Base-by-base conservation (phyloP, 1,139 yeast species). In the Candida sp. region DNA sequence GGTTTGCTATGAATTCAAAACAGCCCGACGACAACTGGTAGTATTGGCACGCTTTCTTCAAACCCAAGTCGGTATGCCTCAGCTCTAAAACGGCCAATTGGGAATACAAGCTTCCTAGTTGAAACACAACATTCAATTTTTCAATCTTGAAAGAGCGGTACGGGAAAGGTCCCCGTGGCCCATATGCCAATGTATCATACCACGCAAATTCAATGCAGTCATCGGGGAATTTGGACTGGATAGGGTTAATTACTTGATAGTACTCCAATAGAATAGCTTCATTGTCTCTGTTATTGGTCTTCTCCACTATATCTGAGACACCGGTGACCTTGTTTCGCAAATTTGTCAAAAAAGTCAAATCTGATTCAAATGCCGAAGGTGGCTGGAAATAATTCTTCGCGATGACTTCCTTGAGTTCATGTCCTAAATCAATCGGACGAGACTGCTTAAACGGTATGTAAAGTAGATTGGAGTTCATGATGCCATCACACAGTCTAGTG, bases 1-100 rank as follows among this genome's bases (percentile, higher is more conserved):
- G 30, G 4, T 49, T 48, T 9, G 63, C 54, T 8, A 88, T 68
- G 30, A 60, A 64, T 39, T 76, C 71, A 58, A 88, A 85, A 54
- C 84, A 78, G 0, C 96, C 93, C 0, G 96, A 93, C 0, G 96
- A 82, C 42, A 69, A 67, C 63, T 86, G 96, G 61, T 85, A 88
- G 58, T 76, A 80, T 8, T 78, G 71, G 58, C 91, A 90, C 0
- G 92, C 78, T 49, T 72, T 72, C 61, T 86, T 88, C 49, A 87
- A 63, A 0, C 88, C 89, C 3, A 81, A 85, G 30, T 77, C 82
- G 4, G 79, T 69, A 44, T 72, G 65, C 37, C 77, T 62, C 51
- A 80, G 70, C 56, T 79, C 77, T 7, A 63, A 54, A 22, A 72
- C 59, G 0, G 86, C 93, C 50, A 85, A 60, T 43, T 78, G 80